Percentiles rank a stretch among this genome's conserved stretches.
These are phyloP conservation scores for Papiliotrema terrestris DNA, from an alignment of 1,284 basidiomycete genomes.

Conservation along the genomic window DNA sequence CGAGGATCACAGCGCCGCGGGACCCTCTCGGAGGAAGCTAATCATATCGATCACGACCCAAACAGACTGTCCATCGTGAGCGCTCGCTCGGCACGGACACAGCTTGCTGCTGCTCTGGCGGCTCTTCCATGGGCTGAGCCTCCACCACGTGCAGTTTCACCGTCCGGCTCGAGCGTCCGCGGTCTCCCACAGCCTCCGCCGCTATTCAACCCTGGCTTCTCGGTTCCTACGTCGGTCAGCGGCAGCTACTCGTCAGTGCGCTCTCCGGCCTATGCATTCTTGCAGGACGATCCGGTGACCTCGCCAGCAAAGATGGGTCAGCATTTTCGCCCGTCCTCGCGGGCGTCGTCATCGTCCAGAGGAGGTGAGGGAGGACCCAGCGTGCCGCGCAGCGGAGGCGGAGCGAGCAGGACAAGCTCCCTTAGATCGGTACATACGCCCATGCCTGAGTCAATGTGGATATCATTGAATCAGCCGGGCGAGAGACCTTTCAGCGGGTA, in stretches of 20 bases:
- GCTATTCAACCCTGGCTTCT: not conserved
- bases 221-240: not conserved
- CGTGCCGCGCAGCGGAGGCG: not conserved
- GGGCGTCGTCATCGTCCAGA: slow-evolving; percentile 2
- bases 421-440: not conserved
- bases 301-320: not conserved
- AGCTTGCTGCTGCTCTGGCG: slow-evolving; percentile 9
- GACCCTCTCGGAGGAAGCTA: not conserved
- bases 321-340: slow-evolving; percentile 3
- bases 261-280: slow-evolving; percentile 14
- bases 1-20: not conserved
- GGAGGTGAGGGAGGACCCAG: not conserved
- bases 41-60: not conserved
- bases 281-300: slow-evolving; percentile 6
- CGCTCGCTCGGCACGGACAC: not conserved
- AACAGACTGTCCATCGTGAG: not conserved
- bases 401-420: not conserved
- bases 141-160: slow-evolving; percentile 10
- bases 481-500: slow-evolving; percentile 2
- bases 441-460: not conserved
- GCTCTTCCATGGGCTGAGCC: slow-evolving; percentile 24
- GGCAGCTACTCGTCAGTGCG: not conserved
- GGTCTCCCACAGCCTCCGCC: not conserved
- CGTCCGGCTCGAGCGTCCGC: not conserved
- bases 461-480: not conserved